Conservation (phyloP, 352 stramenopile genomes). For the Phytophthora sansomeana region DNA sequence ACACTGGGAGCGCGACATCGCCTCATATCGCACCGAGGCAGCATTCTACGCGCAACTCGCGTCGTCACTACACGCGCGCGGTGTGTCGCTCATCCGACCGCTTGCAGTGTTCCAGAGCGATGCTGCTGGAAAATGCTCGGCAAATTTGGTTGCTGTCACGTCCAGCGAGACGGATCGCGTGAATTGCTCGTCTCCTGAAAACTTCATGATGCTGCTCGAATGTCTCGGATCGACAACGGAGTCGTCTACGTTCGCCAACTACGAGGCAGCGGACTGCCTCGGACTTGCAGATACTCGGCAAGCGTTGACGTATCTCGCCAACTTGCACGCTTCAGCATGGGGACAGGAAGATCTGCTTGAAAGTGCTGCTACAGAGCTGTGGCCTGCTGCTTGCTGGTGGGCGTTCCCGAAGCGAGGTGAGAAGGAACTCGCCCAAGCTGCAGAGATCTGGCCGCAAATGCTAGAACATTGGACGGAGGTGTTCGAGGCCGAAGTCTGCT, state of each 20-base stretch:
- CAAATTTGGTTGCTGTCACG: constrained; percentile 21
- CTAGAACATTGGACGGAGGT: constrained; percentile 36
- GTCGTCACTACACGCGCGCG: constrained; percentile 29
- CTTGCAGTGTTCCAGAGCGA: constrained; percentile 55
- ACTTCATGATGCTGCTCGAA: constrained; percentile 67
- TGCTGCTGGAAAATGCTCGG: constrained; percentile 20
- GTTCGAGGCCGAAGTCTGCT: constrained; percentile 20
- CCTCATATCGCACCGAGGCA: constrained; percentile 66
- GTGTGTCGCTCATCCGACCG: constrained; percentile 56
- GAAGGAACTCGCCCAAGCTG: constrained; percentile 45
- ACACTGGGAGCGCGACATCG: constrained; percentile 67
- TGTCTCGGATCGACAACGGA: constrained; percentile 33
- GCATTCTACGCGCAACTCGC: constrained; percentile 67
- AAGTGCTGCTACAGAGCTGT: constrained; percentile 42
- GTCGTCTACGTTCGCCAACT: constrained; percentile 22
- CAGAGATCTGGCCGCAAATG: constrained; percentile 54
- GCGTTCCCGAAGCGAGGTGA: constrained; percentile 63
- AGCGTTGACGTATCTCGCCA: constrained; percentile 58
- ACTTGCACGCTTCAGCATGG: constrained; percentile 53
- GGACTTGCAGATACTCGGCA: constrained; percentile 40
- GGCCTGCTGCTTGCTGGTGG: constrained; percentile 65
- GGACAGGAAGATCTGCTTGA: constrained; percentile 38
- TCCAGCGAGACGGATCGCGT: not conserved
- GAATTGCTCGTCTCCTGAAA: constrained; percentile 41
- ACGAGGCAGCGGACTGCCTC: constrained; percentile 54